Evolutionary conservation across 1,139 yeast species (phyloP), one percentile per base, ranked within the genome.

Genomic region (Yamadazyma epiphylla): DNA sequence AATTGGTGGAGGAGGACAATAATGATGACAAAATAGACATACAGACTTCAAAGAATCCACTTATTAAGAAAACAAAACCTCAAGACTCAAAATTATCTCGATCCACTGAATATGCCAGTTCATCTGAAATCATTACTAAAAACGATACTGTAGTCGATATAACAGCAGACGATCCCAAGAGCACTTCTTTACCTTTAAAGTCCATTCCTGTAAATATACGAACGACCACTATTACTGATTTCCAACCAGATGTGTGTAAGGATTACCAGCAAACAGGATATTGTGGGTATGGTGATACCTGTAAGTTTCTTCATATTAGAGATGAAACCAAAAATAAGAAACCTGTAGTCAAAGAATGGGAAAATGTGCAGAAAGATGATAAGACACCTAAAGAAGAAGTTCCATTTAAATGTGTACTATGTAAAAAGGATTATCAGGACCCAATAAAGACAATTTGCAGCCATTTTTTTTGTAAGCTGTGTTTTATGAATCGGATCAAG

Each of bases 281-380:
- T 51, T 94, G 98, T 66, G 97, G 97, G 5, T 94, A 82, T 52
- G 99, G 99, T 6, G 98, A 94, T 48, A 82, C 94, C n/a, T 94
- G 99, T 62, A 94, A 91, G 60, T 94, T 94, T 54, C 56, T 91
- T 19, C 98, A 94, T 51, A 75, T 85, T 9, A 61, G 98, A 51
- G 96, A 86, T 42, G 96, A 88, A 52, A 84, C 83, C 57, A 77
- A 74, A 39, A 80, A 80, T 24, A 84, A 81, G 14, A 79, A 81
- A 74, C 80, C 83, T 36, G 55, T 80, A 1, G 74, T 70, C 13
- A 71, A 69, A 38, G 95, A 86, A 27, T 87, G 96, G 96, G 81
- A 84, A 42, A 46, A 44, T 3, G 63, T 50, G 21, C 36, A 31
- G 24, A 22, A 44, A 33, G 22, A 25, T 15, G 19, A 29, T 24